Evolutionary conservation across 805 yeast species (phyloP).

Genomic region (Candida boleticola): DNA sequence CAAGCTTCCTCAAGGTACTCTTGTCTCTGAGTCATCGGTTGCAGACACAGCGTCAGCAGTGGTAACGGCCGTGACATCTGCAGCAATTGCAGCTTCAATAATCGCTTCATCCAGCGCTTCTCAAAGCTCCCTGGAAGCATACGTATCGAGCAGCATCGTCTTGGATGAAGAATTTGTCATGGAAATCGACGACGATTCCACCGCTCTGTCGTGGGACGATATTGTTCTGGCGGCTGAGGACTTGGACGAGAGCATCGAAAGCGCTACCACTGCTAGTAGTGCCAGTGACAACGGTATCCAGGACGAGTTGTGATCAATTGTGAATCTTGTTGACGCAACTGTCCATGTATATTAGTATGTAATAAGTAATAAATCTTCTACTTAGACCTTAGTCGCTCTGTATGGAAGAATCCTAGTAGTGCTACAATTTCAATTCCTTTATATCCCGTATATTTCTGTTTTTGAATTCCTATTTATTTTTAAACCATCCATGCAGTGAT

Average conservation of each 20-base stretch:
- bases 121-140: not conserved
- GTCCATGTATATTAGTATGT: no score
- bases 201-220: conserved; percentile 6
- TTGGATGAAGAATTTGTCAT: conserved; percentile 7
- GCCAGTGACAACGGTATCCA: no score
- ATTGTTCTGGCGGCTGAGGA: conserved; percentile 2
- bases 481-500: no score
- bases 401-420: no score
- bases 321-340: no score
- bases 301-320: no score
- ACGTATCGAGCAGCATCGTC: not conserved
- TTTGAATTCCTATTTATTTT: no score
- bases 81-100: not conserved
- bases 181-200: conserved; percentile 2
- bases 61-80: not conserved
- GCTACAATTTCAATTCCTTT: no score
- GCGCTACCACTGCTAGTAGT: no score
- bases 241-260: no score
- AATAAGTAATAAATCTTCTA: no score
- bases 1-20: not conserved
- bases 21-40: conserved; percentile 1
- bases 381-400: no score
- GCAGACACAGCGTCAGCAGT: conserved; percentile 2
- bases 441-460: not conserved
- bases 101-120: not conserved